Conservation (phyloP, 306 rosid genomes). For the Begonia masoniana region DNA sequence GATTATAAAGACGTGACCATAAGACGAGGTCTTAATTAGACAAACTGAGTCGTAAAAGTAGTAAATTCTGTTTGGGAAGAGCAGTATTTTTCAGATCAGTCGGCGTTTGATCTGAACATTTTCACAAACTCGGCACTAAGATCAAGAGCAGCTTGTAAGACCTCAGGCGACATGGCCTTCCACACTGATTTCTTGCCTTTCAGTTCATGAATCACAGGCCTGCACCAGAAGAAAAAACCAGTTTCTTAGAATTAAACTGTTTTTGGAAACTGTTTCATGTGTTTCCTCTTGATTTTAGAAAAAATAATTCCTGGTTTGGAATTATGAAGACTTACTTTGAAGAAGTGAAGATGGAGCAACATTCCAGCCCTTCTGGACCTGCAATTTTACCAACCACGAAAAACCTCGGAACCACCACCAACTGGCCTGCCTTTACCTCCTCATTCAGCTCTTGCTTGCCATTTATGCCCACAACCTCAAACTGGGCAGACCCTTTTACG, state of each 20-base stretch:
- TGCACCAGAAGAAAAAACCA: slow-evolving; percentile 1
- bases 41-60: no score
- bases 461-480: slow-evolving; percentile 35
- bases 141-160: slow-evolving; percentile 27
- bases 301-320: no score
- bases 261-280: no score
- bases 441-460: slow-evolving; percentile 16
- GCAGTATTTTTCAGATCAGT: no score
- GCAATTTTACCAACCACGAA: slow-evolving; percentile 36
- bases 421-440: slow-evolving; percentile 32
- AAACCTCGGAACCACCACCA: slow-evolving; percentile 44
- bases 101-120: slow-evolving; percentile 23
- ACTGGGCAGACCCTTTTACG: slow-evolving; percentile 26
- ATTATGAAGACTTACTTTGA: slow-evolving; percentile 18
- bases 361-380: slow-evolving; percentile 37
- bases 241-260: no score
- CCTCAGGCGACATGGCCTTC: slow-evolving; percentile 28
- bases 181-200: slow-evolving; percentile 27
- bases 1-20: no score
- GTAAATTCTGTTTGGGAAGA: no score
- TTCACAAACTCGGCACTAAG: slow-evolving; percentile 28
- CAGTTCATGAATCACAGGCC: slow-evolving; percentile 41
- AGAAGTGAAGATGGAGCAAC: slow-evolving; percentile 23
- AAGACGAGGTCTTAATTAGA: no score
- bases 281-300: no score